A percentile compares a stretch with the other conserved stretches of the same genome.
Conservation (phyloP, 2,329 filamentous ascomycete genomes). For the Aspergillus chevalieri region DNA sequence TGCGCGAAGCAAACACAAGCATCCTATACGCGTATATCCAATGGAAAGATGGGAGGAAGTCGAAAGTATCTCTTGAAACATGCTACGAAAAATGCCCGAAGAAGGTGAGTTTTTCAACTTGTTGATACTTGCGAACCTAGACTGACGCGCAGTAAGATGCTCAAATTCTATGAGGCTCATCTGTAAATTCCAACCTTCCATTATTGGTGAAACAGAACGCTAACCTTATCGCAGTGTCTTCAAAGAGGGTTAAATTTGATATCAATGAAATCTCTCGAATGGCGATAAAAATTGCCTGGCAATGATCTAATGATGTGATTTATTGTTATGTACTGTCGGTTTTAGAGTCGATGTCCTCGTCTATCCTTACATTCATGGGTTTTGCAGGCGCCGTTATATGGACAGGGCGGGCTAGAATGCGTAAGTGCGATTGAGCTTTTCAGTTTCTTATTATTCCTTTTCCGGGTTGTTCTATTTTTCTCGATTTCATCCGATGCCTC, state of each 20-base stretch:
- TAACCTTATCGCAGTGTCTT: constrained; percentile 27
- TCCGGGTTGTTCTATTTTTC: not conserved
- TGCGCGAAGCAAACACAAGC: constrained; percentile 28
- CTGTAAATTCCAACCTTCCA: constrained; percentile 29
- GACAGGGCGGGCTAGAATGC: too few relatives aligned
- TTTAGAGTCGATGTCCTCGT: not conserved
- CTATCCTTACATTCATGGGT: too few relatives aligned
- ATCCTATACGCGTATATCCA: constrained; percentile 35
- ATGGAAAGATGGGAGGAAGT: constrained; percentile 41
- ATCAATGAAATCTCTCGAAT: not conserved
- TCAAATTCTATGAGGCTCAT: constrained; percentile 45
- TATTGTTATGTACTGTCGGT: not conserved
- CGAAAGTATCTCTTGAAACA: constrained; percentile 35
- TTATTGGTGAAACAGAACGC: not conserved
- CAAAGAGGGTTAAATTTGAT: constrained; percentile 21
- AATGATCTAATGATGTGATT: not conserved
- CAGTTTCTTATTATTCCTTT: not conserved
- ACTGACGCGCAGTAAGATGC: constrained; percentile 32
- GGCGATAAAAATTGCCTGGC: not conserved
- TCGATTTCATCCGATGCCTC: not conserved
- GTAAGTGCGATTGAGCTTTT: too few relatives aligned
- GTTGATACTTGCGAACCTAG: not conserved
- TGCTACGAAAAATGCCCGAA: constrained; percentile 40
- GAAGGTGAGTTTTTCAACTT: constrained; percentile 24
- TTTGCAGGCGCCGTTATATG: too few relatives aligned